Evolutionary conservation across 495 filamentous ascomycete species (phyloP).

Genomic region (Bathelium albidoporum): DNA sequence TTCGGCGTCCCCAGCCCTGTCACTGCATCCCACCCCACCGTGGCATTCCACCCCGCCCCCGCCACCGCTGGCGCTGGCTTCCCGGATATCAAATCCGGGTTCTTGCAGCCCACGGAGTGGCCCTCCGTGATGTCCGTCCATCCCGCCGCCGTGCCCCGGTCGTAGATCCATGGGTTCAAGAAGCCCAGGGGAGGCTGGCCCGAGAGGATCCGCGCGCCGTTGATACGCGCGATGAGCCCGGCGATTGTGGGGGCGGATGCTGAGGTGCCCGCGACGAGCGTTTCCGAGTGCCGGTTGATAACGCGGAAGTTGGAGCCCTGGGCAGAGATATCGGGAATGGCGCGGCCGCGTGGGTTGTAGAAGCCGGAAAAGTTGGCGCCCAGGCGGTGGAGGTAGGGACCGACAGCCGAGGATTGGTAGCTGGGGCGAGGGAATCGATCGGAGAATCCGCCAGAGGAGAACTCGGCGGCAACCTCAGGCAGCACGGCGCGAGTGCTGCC

Average conservation of each 20-base stretch:
- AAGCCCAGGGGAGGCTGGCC: slow-evolving; percentile 54
- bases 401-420: slow-evolving; percentile 52
- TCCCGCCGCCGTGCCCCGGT: slow-evolving; percentile 33
- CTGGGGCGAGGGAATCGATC: slow-evolving; percentile 50
- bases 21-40: slow-evolving; percentile 52
- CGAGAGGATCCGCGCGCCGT: slow-evolving; percentile 50
- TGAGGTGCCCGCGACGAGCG: slow-evolving; percentile 51
- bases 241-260: slow-evolving; percentile 55
- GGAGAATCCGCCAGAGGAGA: slow-evolving; percentile 57
- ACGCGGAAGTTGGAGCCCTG: slow-evolving; percentile 47
- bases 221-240: slow-evolving; percentile 55
- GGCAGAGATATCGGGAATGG: slow-evolving; percentile 63
- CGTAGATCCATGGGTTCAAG: slow-evolving; percentile 67
- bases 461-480: slow-evolving; percentile 50
- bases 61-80: slow-evolving; percentile 23
- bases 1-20: slow-evolving; percentile 49
- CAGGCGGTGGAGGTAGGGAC: slow-evolving; percentile 43
- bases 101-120: slow-evolving; percentile 56
- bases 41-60: slow-evolving; percentile 35
- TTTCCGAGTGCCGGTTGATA: slow-evolving; percentile 42
- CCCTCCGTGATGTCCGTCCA: slow-evolving; percentile 51
- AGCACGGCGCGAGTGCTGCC: slow-evolving; percentile 51
- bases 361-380: slow-evolving; percentile 36
- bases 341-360: slow-evolving; percentile 55
- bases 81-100: slow-evolving; percentile 37